These are phyloP conservation scores for Suillus sp. DNA, from an alignment of 768 basidiomycete genomes.

Conservation along the genomic window DNA sequence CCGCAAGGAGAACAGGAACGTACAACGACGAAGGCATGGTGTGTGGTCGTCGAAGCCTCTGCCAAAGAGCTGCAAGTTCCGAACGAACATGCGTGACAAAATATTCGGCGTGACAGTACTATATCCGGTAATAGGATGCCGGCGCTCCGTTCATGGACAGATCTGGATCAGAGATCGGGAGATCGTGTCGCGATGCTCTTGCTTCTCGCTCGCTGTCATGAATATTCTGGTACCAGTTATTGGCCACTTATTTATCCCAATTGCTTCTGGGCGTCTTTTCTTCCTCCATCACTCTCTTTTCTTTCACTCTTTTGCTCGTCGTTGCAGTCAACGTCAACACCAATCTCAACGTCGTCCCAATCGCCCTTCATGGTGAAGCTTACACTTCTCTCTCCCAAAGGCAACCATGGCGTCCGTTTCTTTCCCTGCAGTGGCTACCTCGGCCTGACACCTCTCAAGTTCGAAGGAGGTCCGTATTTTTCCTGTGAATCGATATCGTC, in stretches of 20 bases:
- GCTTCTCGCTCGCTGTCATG: conserved; percentile 29
- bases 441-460: conserved; percentile 75
- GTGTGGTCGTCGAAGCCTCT: conserved; percentile 4
- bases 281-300: conserved; percentile 20
- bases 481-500: conserved; percentile 6
- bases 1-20: conserved; percentile 79
- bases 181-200: conserved; percentile 24
- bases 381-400: conserved; percentile 65
- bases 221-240: conserved; percentile 34
- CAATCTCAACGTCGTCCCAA: conserved; percentile 14
- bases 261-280: conserved; percentile 32
- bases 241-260: conserved; percentile 36
- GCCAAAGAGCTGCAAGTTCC: conserved; percentile 8
- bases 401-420: conserved; percentile 67
- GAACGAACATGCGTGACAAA: background rate
- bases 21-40: conserved; percentile 69
- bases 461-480: conserved; percentile 66
- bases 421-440: conserved; percentile 80
- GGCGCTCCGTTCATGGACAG: background rate
- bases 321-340: background rate
- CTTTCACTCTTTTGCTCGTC: conserved; percentile 22
- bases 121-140: background rate
- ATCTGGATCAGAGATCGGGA: conserved; percentile 10
- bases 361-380: conserved; percentile 63
- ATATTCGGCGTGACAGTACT: conserved; percentile 20